Percentiles rank a stretch among this genome's conserved stretches.
Conservation (phyloP, 257 asterid genomes). For the Pogostemon cablin region DNA sequence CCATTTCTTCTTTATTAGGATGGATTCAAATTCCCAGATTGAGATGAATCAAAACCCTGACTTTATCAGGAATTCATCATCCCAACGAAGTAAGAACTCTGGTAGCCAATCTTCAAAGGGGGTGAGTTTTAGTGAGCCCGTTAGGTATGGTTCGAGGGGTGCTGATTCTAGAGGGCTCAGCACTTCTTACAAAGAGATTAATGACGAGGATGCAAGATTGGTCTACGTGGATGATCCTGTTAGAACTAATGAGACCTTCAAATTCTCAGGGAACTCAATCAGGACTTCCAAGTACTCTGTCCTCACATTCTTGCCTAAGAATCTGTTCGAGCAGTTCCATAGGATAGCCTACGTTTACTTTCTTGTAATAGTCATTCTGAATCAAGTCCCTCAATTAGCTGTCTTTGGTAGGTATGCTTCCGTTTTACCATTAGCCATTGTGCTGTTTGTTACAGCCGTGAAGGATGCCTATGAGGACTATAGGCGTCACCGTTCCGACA, state of each 20-base stretch:
- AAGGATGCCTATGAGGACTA: conserved; percentile 93
- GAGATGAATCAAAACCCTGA: conserved; percentile 51
- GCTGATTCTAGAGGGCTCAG: conserved; percentile 73
- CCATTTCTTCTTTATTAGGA: conserved; percentile 34
- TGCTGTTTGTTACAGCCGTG: conserved; percentile 85
- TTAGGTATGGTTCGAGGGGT: conserved; percentile 75
- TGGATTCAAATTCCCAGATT: conserved; percentile 54
- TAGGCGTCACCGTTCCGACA: conserved; percentile 89
- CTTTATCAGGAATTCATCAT: conserved; percentile 48
- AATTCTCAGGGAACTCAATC: conserved; percentile 73
- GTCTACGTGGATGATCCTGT: conserved; percentile 71
- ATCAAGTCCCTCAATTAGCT: conserved; percentile 97
- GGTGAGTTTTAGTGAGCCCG: conserved; percentile 60
- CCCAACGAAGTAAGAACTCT: conserved; percentile 54
- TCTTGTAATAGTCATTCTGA: conserved; percentile 88
- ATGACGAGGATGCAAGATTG: conserved; percentile 84
- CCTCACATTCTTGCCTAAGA: conserved; percentile 85
- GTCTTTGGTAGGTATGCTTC: conserved; percentile 97
- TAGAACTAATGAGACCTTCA: conserved; percentile 65
- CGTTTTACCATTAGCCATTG: conserved; percentile 78
- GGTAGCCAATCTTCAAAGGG: conserved; percentile 66
- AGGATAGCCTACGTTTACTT: conserved; percentile 94
- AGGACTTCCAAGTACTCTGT: conserved; percentile 76
- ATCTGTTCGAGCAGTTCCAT: conserved; percentile 94
- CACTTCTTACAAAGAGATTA: conserved; percentile 80